Evolutionary conservation across 164 flowering plant species (phyloP), one percentile per base, ranked within the genome.

Genomic region (Echeveria elegans): DNA sequence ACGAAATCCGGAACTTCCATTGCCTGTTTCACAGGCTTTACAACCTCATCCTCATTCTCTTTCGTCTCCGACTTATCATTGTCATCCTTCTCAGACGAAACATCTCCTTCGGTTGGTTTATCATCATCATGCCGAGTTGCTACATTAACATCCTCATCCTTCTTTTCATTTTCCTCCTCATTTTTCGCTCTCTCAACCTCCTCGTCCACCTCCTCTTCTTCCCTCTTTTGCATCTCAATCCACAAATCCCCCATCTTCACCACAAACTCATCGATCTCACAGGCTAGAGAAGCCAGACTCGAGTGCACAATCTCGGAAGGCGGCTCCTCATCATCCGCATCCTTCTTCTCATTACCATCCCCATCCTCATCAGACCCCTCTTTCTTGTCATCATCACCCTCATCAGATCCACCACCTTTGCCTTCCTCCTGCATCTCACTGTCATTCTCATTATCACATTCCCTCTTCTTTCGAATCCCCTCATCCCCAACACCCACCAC

Each of bases 1-100:
- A 77, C 66, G 11, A 52, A 69, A 24, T 67, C 61, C 0, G 84
- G 84, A 15, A 79, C 65, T 10, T 83, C 83, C 0, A 65, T 37
- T 2, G 56, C 16, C 9, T 29, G 66, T 6, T 19, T 32, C 24
- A 36, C 65, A 30, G 26, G 38, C 12, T 62, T 41, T 11, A 8
- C 65, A 19, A 31, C 40, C 65, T 30, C 24, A 29, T 26, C 63
- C 3, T 21, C 58, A 23, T 4, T 29, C 26, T 21, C 58, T 21
- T 52, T 21, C 1, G 8, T 21, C 1, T 52, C 58, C 58, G 5
- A 9, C 12, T 52, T 52, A 9, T 15, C 58, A 52, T 52, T 21
- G 19, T 18, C 53, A 18, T 48, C 23, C 21, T 48, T 21, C 29
- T 8, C 58, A 52, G 52, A 2, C 23, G 52, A 4, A 19, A 47